These are phyloP conservation scores for Verbascum thapsus DNA, from an alignment of 257 asterid genomes.

Conservation along the genomic window DNA sequence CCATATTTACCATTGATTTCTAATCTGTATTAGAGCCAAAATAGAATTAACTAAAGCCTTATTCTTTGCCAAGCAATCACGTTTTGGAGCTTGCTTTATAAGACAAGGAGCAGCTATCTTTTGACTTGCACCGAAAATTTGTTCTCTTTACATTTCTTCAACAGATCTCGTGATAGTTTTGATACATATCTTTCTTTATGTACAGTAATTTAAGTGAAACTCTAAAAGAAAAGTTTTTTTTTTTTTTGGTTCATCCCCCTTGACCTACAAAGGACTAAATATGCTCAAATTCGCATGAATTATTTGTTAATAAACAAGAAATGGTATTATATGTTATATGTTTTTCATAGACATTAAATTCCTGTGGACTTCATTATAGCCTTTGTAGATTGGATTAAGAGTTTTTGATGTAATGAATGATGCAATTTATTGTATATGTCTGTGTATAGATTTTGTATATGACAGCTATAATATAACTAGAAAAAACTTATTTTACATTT, in stretches of 20 bases:
- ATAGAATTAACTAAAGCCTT: background rate
- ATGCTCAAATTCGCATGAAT: background rate
- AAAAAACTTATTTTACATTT: too few relatives aligned
- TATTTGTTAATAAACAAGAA: background rate
- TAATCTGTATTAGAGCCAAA: too few relatives aligned
- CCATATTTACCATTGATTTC: too few relatives aligned
- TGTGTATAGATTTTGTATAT: too few relatives aligned
- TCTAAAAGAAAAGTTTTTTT: background rate
- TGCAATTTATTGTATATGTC: too few relatives aligned
- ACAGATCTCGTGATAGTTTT: background rate
- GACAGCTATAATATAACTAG: too few relatives aligned
- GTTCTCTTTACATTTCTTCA: background rate
- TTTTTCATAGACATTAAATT: too few relatives aligned
- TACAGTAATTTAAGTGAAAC: background rate
- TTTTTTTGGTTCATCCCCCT: background rate
- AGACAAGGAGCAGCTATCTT: background rate
- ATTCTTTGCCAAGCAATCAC: background rate
- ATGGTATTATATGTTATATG: too few relatives aligned
- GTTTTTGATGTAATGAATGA: too few relatives aligned
- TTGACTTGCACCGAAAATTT: conserved; percentile 11
- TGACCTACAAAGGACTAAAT: background rate
- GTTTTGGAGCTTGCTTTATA: background rate
- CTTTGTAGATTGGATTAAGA: too few relatives aligned
- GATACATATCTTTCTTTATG: background rate
- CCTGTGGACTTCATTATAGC: too few relatives aligned